Conservation (phyloP, 495 filamentous ascomycete species). For the Penicillium manginii region DNA sequence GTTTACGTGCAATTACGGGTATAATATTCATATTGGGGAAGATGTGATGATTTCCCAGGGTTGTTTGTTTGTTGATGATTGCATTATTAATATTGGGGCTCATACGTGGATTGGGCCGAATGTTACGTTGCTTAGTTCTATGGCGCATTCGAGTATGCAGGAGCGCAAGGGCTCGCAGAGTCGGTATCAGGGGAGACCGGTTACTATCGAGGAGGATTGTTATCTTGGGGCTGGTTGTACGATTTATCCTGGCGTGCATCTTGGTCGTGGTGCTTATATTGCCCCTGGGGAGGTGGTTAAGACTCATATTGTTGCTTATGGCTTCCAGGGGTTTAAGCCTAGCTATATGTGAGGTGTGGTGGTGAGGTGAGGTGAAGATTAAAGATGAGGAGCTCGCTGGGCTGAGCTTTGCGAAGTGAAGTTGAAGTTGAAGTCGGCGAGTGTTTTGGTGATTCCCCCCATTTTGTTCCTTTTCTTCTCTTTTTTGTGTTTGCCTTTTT, state of each 20-base stretch:
- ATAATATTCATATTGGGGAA: conserved; percentile 88
- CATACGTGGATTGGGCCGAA: conserved; percentile 82
- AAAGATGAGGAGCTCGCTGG: not conserved
- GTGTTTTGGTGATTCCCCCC: conserved; percentile 7
- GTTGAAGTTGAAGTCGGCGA: no score
- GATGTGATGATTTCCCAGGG: conserved; percentile 85
- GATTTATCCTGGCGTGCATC: conserved; percentile 66
- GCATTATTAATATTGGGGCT: conserved; percentile 73
- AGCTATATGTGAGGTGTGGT: conserved; percentile 41
- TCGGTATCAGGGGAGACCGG: conserved; percentile 68
- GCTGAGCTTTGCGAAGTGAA: no score
- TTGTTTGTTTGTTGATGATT: conserved; percentile 85
- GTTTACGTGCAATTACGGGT: conserved; percentile 94
- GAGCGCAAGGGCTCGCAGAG: conserved; percentile 75
- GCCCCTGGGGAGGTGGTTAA: conserved; percentile 53
- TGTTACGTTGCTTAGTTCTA: conserved; percentile 82
- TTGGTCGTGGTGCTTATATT: conserved; percentile 47
- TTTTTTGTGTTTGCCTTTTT: not conserved
- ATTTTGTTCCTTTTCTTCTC: not conserved
- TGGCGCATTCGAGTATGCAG: conserved; percentile 74
- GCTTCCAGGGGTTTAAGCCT: conserved; percentile 50
- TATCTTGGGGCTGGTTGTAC: conserved; percentile 86
- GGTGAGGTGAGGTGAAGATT: not conserved
- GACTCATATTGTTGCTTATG: conserved; percentile 47
- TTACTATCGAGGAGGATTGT: conserved; percentile 86